Conservation (phyloP, 2,329 filamentous ascomycete genomes). For the Zarea fungicola region DNA sequence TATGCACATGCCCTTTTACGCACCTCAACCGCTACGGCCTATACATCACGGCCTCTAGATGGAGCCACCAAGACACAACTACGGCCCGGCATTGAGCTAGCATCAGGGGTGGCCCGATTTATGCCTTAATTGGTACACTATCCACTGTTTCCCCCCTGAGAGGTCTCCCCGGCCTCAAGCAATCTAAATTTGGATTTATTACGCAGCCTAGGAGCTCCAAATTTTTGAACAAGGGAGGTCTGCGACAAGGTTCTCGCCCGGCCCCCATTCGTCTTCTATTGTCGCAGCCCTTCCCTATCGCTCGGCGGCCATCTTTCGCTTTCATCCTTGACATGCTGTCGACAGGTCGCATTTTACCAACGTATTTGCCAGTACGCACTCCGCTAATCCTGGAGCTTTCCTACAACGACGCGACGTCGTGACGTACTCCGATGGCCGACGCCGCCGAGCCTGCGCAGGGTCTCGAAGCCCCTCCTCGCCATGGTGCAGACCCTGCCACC, state of each 20-base stretch:
- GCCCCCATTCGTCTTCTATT: conserved; percentile 2
- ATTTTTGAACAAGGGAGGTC: conserved; percentile 5
- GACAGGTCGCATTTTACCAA: too few relatives aligned
- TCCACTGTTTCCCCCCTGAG: conserved; percentile 13
- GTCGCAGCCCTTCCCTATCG: conserved; percentile 7
- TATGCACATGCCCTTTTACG: too few relatives aligned
- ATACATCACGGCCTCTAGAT: too few relatives aligned
- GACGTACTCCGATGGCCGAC: conserved; percentile 14
- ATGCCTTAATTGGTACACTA: conserved; percentile 8
- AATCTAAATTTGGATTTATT: conserved; percentile 14
- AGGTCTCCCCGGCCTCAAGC: conserved; percentile 7
- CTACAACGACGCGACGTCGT: background rate
- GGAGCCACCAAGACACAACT: conserved; percentile 4
- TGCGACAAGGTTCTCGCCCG: conserved; percentile 1
- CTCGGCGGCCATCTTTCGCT: background rate
- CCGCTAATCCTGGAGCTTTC: too few relatives aligned
- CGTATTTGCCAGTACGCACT: too few relatives aligned
- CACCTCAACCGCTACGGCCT: too few relatives aligned
- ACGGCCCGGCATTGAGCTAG: conserved; percentile 5
- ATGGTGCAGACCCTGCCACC: conserved; percentile 6
- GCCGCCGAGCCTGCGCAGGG: conserved; percentile 13
- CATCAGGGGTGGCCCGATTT: conserved; percentile 8
- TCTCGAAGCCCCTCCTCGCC: conserved; percentile 11
- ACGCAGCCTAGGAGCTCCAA: conserved; percentile 1
- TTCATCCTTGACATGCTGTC: conserved; percentile 5